phyloP scores from a whole-genome alignment of 257 asterid genomes.

The Salvia hispanica region DNA sequence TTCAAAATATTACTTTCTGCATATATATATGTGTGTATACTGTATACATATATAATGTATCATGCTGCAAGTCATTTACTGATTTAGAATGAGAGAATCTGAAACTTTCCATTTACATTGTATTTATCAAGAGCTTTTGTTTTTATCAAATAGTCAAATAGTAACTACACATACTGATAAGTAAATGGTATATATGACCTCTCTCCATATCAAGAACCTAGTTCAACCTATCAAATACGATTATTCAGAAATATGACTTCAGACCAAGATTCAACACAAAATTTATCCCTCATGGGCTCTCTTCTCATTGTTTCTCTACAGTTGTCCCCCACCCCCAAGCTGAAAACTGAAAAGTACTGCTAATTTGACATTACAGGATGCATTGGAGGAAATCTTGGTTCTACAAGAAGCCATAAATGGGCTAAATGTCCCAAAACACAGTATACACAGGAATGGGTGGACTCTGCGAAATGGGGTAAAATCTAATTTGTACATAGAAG shows the following conservation, averaged over 20 bases:
- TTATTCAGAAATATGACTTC: background rate
- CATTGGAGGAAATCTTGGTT: background rate
- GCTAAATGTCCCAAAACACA: background rate
- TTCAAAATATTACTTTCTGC: background rate
- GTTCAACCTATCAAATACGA: background rate
- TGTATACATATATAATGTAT: background rate
- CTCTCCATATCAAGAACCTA: background rate
- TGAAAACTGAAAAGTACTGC: background rate
- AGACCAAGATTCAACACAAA: background rate
- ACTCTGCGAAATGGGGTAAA: background rate
- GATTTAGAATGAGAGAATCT: background rate
- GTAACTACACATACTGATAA: background rate
- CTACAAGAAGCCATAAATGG: background rate
- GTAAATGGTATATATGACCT: background rate
- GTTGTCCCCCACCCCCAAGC: background rate
- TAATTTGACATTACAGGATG: background rate
- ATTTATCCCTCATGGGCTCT: background rate
- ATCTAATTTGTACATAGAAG: slow-evolving; percentile 19
- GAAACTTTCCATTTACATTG: background rate
- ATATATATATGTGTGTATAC: background rate
- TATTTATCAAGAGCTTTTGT: background rate
- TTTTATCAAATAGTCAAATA: background rate
- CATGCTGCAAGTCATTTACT: background rate
- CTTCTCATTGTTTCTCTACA: too few species aligned
- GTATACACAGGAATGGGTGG: background rate